Evolutionary conservation across 73 alveolate species (phyloP).

Genomic region (Durusdinium trenchii): DNA sequence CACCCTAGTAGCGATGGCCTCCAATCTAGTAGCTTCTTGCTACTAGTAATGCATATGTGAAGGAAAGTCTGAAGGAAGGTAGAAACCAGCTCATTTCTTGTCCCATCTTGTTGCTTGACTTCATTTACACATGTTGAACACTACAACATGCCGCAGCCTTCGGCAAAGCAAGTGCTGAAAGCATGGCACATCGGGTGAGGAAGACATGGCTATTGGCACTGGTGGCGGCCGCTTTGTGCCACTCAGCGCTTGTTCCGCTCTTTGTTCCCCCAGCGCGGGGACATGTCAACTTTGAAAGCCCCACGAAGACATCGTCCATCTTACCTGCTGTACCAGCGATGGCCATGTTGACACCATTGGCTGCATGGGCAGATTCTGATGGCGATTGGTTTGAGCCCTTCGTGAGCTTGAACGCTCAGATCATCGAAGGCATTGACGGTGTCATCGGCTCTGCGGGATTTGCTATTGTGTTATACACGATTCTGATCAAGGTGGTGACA

Average conservation of each 20-base stretch:
- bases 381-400: constrained; percentile 93
- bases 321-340: neutral
- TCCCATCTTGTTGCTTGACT: too few relatives aligned
- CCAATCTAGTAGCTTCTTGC: too few relatives aligned
- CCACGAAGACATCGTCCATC: neutral
- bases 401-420: constrained; percentile 60
- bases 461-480: constrained; percentile 59
- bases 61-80: too few relatives aligned
- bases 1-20: too few relatives aligned
- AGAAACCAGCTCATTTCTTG: too few relatives aligned
- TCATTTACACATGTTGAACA: too few relatives aligned
- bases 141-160: too few relatives aligned
- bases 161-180: too few relatives aligned
- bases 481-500: constrained; percentile 77
- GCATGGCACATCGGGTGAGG: too few relatives aligned
- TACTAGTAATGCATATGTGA: too few relatives aligned
- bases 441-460: constrained; percentile 82
- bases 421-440: constrained; percentile 80
- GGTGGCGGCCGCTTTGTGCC: neutral
- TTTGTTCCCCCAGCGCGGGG: neutral
- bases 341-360: constrained; percentile 26
- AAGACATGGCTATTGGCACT: too few relatives aligned
- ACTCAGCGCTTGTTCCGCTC: neutral
- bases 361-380: constrained; percentile 20
- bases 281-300: neutral